phyloP scores from a whole-genome alignment of 2,329 filamentous ascomycete species.

The Bipolaris gigantea region DNA sequence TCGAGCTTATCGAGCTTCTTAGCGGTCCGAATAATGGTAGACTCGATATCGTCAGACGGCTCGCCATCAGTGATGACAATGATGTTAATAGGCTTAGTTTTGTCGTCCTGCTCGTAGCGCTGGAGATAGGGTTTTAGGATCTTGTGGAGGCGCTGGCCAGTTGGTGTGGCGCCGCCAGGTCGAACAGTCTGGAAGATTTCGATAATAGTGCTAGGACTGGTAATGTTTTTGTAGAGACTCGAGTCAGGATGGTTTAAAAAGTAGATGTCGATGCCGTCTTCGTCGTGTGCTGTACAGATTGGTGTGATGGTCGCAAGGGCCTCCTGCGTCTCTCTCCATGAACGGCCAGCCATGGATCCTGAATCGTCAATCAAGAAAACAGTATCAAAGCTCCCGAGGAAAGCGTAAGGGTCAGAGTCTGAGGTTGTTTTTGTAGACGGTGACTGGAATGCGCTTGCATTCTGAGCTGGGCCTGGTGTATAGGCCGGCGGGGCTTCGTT shows the following conservation, averaged over 20 bases:
- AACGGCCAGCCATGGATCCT: conserved; percentile 77
- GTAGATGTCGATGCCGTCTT: conserved; percentile 85
- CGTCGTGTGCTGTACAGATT: conserved; percentile 77
- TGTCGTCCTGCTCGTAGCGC: conserved; percentile 54
- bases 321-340: conserved; percentile 73
- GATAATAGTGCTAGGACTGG: conserved; percentile 59
- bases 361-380: conserved; percentile 91
- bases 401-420: conserved; percentile 65
- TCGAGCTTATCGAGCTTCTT: conserved; percentile 68
- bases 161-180: conserved; percentile 72
- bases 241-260: conserved; percentile 76
- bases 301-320: conserved; percentile 76
- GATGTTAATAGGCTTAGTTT: conserved; percentile 79
- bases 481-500: conserved; percentile 50
- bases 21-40: conserved; percentile 65
- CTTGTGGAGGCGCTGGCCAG: conserved; percentile 68
- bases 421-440: conserved; percentile 14
- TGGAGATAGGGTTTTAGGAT: conserved; percentile 75
- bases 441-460: conserved; percentile 3
- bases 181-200: conserved; percentile 69
- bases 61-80: conserved; percentile 91
- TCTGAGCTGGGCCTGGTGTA: conserved; percentile 32
- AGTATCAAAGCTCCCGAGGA: conserved; percentile 80
- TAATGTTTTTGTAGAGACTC: conserved; percentile 67
- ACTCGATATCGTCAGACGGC: conserved; percentile 77